Conservation (phyloP, 345 rosid species). For the Pistacia vera region DNA sequence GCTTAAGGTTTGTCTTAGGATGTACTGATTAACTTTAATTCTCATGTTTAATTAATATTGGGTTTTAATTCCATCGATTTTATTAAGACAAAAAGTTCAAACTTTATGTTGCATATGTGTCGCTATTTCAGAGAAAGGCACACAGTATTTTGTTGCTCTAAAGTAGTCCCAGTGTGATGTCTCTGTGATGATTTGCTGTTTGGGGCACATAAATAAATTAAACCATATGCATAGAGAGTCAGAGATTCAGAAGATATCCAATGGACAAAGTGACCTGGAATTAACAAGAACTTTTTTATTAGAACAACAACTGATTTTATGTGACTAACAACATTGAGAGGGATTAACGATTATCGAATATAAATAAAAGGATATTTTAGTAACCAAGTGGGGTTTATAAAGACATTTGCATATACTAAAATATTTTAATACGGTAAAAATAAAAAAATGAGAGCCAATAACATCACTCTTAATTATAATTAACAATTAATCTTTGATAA, state of each 20-base stretch:
- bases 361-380: too few species aligned
- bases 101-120: neutral
- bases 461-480: too few species aligned
- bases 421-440: too few species aligned
- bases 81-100: too few species aligned
- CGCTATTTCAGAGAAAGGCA: neutral
- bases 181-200: neutral
- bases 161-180: neutral
- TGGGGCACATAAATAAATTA: neutral
- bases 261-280: neutral
- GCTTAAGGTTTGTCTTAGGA: neutral
- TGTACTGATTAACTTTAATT: neutral
- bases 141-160: neutral
- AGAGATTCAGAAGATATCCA: too few species aligned
- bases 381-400: too few species aligned
- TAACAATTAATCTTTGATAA: too few species aligned
- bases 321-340: neutral
- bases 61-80: neutral
- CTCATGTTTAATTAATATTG: neutral
- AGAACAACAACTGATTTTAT: neutral
- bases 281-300: constrained; percentile 5
- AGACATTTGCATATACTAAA: too few species aligned
- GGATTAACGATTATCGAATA: neutral
- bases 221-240: neutral
- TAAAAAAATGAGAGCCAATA: too few species aligned